phyloP scores from a whole-genome alignment of 129 eudicot genomes.

The Saussurea involucrata region DNA sequence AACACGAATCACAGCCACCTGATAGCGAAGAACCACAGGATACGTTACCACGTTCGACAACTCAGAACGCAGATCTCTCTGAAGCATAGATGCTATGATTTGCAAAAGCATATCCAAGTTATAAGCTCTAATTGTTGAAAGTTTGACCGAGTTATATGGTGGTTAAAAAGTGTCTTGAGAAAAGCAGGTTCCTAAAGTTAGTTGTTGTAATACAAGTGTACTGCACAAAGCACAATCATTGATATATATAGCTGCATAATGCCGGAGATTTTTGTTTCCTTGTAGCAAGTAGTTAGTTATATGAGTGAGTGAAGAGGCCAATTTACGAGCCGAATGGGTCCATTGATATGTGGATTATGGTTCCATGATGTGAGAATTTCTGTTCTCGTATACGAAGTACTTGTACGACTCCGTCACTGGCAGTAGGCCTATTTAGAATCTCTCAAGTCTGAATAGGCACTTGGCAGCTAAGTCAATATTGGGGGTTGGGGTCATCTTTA shows the following conservation, averaged over 20 bases:
- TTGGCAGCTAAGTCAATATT: neutral
- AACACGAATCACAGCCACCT: conserved; percentile 89
- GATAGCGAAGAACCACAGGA: conserved; percentile 50
- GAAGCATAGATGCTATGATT: conserved; percentile 36
- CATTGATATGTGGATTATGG: neutral
- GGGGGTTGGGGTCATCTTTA: too few species aligned
- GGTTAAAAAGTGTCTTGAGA: neutral
- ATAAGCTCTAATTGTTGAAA: neutral
- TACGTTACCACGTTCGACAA: conserved; percentile 9
- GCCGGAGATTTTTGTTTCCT: neutral
- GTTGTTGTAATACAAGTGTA: neutral
- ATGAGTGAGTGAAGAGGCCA: neutral
- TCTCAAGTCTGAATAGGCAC: neutral
- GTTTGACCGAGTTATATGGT: too few species aligned
- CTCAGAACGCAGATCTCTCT: conserved; percentile 54
- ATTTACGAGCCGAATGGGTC: neutral
- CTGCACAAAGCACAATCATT: neutral
- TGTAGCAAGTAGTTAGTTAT: neutral
- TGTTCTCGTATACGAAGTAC: neutral
- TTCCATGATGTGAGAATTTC: neutral
- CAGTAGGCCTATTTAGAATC: neutral
- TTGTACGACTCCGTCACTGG: too few species aligned
- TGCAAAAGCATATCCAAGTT: neutral
- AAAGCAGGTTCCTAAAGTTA: neutral
- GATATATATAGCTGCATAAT: neutral